Conservation (phyloP, 1,139 yeast genomes). For the Saccharomyces hybrid region DNA sequence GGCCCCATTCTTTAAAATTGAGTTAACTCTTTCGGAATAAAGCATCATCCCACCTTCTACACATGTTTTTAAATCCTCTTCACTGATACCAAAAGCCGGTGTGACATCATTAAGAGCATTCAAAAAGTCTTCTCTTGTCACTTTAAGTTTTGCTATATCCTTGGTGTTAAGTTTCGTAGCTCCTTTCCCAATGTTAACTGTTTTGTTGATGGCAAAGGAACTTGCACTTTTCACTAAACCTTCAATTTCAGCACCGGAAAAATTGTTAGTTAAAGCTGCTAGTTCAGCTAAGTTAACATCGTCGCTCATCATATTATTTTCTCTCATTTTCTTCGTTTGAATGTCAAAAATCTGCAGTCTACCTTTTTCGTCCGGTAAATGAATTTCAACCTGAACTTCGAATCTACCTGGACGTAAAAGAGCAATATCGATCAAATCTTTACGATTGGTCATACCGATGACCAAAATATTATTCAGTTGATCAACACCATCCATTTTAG, state of each 20-base stretch:
- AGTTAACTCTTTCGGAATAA: conserved; percentile 59
- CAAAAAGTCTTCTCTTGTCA: conserved; percentile 71
- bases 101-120: conserved; percentile 80
- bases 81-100: conserved; percentile 96
- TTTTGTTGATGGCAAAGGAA: conserved; percentile 84
- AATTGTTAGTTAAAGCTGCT: conserved; percentile 80
- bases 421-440: conserved; percentile 89
- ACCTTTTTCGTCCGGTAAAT: conserved; percentile 91
- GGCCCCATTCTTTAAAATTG: conserved; percentile 65
- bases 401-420: conserved; percentile 96
- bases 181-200: conserved; percentile 77
- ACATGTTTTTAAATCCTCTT: conserved; percentile 75
- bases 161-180: conserved; percentile 51
- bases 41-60: conserved; percentile 83
- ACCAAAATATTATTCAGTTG: conserved; percentile 89
- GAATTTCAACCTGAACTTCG: conserved; percentile 94
- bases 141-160: conserved; percentile 59
- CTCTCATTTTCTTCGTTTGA: conserved; percentile 86
- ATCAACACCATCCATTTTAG: conserved; percentile 99
- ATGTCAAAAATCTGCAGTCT: conserved; percentile 84
- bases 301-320: conserved; percentile 60
- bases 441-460: conserved; percentile 97
- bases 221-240: conserved; percentile 95
- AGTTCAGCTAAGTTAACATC: conserved; percentile 77
- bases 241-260: conserved; percentile 96